Evolutionary conservation across 2,329 filamentous ascomycete species (phyloP), one percentile per base, ranked within the genome.

Genomic region (Phialemoniopsis sp.): DNA sequence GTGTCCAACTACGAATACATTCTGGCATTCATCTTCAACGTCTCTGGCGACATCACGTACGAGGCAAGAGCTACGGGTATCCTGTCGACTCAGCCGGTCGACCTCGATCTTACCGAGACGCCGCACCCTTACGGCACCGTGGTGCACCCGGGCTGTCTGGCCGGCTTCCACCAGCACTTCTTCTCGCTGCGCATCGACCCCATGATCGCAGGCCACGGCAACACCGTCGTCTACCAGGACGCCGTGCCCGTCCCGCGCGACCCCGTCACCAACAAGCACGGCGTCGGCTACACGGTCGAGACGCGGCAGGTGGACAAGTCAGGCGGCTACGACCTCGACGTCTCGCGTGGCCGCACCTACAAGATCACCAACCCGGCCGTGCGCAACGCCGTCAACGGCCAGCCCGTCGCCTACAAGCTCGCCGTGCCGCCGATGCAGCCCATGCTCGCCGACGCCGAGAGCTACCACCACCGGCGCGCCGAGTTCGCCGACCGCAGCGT

Each of bases 61-160:
- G 82, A 87, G 58, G 73, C 87, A 12, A 83, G 87, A 54, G 81
- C 87, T 59, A 79, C 85, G 57, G 70, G 87, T 26, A 87, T 82
- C 1, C 83, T 36, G 82, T 39, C 86, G 87, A 54, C 60, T 87
- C 36, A 87, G 87, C 63, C 87, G 86, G 4, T 89, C 88, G 54
- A 73, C 26, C 33, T 26, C 21, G 21, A 26, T 10, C 21, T 26
- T 10, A 10, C 21, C 21, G 21, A 26, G 21, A 26, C 21, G 21
- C 21, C 21, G 21, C 21, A 26, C 49, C 55, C 56, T 4, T 75
- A 66, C 49, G 70, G 71, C 13, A 78, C 69, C 37, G 67, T 75
- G 7, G 73, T 79, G 4, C 62, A 63, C 3, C 64, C 67, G 2
- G 72, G 73, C 2, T 68, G 73, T 1, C 59, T 76, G 8, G 76